phyloP scores from a whole-genome alignment of 2,329 filamentous ascomycete genomes.

The Colletotrichum zoysiae region DNA sequence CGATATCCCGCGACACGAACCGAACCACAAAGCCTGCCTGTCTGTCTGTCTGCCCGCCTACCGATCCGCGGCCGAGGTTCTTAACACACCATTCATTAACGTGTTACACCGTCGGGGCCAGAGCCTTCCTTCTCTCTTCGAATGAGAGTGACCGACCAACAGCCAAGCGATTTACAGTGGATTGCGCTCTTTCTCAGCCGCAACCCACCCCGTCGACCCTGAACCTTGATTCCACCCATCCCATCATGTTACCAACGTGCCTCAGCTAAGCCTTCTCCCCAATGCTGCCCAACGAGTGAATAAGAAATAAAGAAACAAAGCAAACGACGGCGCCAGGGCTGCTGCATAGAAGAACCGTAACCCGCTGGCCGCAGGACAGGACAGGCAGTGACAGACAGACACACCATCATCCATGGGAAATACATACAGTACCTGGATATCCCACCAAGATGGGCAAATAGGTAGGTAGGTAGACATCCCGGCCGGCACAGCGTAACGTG shows the following conservation, averaged over 20 bases:
- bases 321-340: conserved; percentile 1
- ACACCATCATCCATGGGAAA: neutral
- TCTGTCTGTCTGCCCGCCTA: no score
- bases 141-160: neutral
- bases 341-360: conserved; percentile 3
- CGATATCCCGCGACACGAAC: neutral
- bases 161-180: neutral
- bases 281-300: conserved; percentile 3
- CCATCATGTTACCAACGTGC: neutral
- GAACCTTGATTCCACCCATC: neutral
- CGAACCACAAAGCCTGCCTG: neutral
- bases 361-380: neutral
- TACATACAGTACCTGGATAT: no score
- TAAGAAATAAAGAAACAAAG: neutral
- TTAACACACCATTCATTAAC: neutral
- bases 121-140: neutral
- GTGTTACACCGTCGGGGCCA: neutral
- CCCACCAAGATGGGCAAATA: conserved; percentile 17
- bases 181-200: conserved; percentile 7
- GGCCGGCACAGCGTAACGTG: neutral
- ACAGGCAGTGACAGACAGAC: neutral
- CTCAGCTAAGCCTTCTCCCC: neutral
- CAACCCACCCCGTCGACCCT: neutral
- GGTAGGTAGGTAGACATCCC: no score
- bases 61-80: conserved; percentile 7